Percentiles rank a stretch among this genome's conserved stretches.
Evolutionary conservation across 768 basidiomycete species (phyloP).

Genomic region (Leccinum obscurum): DNA sequence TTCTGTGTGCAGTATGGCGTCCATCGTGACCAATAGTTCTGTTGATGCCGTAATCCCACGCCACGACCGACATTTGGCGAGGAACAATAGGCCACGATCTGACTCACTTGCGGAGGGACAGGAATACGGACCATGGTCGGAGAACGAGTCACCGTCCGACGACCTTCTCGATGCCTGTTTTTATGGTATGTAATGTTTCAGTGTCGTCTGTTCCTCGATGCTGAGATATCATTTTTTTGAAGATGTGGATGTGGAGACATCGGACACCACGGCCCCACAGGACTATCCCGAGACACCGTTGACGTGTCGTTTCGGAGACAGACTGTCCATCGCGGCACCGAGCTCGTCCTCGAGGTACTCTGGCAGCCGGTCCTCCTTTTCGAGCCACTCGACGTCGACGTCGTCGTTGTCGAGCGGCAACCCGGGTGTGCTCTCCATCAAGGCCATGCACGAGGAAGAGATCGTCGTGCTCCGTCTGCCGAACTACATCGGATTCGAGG

Average conservation of each 20-base stretch:
- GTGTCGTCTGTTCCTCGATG: background rate
- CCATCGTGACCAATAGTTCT: constrained; percentile 56
- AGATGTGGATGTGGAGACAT: constrained; percentile 18
- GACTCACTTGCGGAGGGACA: constrained; percentile 19
- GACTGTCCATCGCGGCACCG: constrained; percentile 10
- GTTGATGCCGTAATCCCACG: constrained; percentile 58
- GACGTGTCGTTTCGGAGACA: constrained; percentile 9
- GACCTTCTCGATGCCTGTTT: constrained; percentile 45
- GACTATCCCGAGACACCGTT: constrained; percentile 25
- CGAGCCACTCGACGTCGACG: constrained; percentile 38
- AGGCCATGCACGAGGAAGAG: constrained; percentile 60
- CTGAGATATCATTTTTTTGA: background rate
- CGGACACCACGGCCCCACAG: constrained; percentile 10
- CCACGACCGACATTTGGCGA: constrained; percentile 17
- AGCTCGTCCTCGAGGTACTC: constrained; percentile 11
- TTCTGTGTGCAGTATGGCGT: constrained; percentile 56
- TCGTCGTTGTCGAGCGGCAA: constrained; percentile 33
- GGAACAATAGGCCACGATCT: constrained; percentile 15
- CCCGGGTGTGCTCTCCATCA: constrained; percentile 47
- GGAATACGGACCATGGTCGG: constrained; percentile 24
- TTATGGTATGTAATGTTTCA: constrained; percentile 29
- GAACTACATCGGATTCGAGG: constrained; percentile 46
- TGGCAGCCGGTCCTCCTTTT: constrained; percentile 30
- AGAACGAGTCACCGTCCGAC: constrained; percentile 26
- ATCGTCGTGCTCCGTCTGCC: constrained; percentile 63